These are phyloP conservation scores for Penicillium sp. DNA, from an alignment of 2,329 filamentous ascomycete genomes.

Conservation along the genomic window DNA sequence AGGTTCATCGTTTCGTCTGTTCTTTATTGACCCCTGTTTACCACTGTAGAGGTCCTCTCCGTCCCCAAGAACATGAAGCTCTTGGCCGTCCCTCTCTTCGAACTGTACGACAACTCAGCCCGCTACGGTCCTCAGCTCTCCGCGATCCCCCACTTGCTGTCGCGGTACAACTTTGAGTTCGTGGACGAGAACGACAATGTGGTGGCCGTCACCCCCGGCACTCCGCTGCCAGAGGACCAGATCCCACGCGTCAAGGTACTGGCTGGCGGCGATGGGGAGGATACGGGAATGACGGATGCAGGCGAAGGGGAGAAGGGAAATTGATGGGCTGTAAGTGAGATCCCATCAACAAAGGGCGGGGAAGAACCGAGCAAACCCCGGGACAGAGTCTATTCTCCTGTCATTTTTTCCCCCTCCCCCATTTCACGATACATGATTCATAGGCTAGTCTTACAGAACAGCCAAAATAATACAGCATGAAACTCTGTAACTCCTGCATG, in stretches of 20 bases:
- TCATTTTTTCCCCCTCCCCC: neutral
- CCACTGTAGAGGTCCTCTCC: slow-evolving; percentile 77
- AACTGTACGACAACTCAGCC: slow-evolving; percentile 96
- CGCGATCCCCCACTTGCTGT: slow-evolving; percentile 92
- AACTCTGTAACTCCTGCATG: neutral
- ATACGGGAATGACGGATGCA: slow-evolving; percentile 44
- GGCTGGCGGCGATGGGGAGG: slow-evolving; percentile 51
- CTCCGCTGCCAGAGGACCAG: slow-evolving; percentile 61
- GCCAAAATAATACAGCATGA: neutral
- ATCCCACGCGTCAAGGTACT: slow-evolving; percentile 68
- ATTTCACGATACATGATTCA: slow-evolving; percentile 2
- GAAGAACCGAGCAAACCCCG: neutral
- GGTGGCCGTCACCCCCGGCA: slow-evolving; percentile 79
- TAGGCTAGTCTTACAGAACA: neutral
- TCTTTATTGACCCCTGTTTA: slow-evolving; percentile 1
- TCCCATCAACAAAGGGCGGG: neutral
- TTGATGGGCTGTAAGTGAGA: slow-evolving; percentile 25
- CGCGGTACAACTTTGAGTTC: slow-evolving; percentile 96
- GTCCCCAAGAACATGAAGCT: slow-evolving; percentile 99
- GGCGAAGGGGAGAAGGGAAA: slow-evolving; percentile 31
- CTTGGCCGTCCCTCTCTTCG: slow-evolving; percentile 92
- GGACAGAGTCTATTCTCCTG: neutral
- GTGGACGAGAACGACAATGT: slow-evolving; percentile 91
- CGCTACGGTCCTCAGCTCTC: slow-evolving; percentile 95
- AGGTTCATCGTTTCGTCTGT: neutral